Evolutionary conservation across 805 yeast genomes (phyloP).

Genomic region (Osmozyma mogii): DNA sequence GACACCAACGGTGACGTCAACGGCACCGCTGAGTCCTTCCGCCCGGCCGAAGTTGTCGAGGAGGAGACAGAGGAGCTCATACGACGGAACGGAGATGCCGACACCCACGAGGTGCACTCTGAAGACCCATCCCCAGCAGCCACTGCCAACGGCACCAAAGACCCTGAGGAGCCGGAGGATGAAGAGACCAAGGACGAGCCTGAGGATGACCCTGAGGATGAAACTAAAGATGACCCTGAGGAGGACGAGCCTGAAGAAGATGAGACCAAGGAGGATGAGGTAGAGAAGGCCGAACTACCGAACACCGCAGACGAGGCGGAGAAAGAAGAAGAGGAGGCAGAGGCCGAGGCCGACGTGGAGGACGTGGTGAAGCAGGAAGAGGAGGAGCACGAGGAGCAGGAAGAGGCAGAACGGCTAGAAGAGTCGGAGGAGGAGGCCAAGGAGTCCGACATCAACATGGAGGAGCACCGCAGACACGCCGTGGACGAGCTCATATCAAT

Average conservation of each 20-base stretch:
- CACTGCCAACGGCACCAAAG: neutral
- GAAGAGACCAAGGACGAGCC: conserved; percentile 5
- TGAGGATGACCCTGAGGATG: conserved; percentile 7
- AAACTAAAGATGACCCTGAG: conserved; percentile 4
- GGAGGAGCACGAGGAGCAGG: conserved; percentile 7
- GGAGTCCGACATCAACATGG: conserved; percentile 14
- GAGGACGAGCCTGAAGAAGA: conserved; percentile 2
- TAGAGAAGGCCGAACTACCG: conserved; percentile 1
- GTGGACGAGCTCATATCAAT: conserved; percentile 67
- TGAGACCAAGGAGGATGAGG: conserved; percentile 1
- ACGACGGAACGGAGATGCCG: too few relatives aligned
- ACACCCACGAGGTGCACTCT: too few relatives aligned
- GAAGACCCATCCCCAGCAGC: conserved; percentile 5
- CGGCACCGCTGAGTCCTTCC: neutral
- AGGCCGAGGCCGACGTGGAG: conserved; percentile 1
- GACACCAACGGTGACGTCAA: neutral
- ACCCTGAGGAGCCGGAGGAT: conserved; percentile 5
- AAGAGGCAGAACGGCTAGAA: neutral
- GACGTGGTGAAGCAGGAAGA: conserved; percentile 2
- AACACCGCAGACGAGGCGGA: too few relatives aligned
- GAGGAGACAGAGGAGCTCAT: too few relatives aligned
- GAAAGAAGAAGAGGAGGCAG: neutral
- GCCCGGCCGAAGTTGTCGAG: too few relatives aligned
- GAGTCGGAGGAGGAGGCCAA: conserved; percentile 2
- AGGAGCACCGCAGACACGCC: conserved; percentile 50